Evolutionary conservation across 176 grass and related monocot genomes (phyloP), one percentile per base, ranked within the genome.

Genomic region (Avena eriantha): DNA sequence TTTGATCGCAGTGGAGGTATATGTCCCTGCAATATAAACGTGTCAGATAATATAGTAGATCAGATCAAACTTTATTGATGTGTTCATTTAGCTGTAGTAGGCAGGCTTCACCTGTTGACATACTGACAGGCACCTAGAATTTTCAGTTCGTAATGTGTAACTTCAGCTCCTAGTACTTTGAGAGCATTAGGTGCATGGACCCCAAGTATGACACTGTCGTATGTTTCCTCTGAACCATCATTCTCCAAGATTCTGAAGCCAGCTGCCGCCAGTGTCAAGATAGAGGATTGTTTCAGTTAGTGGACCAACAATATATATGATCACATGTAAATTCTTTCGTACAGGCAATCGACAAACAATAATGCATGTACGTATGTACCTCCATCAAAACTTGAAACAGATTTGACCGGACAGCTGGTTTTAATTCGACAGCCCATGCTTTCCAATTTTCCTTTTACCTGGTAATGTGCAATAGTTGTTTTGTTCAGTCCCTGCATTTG

Each of bases 1-100:
- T 71, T 71, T 71, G 68, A 71, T 71, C 36, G 36, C 35, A 45
- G 36, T 71, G 68, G 68, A 71, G 68, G 36, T 71, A 71, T 71
- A 71, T 43, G 21, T 71, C 68, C 35, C 68, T 71, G 68, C 36
- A 64, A 71, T 1, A 45, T 71, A 71, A 71, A 71, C 1, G 3
- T 71, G 68, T n/a, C 9, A 71, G 36, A 71, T 3, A 45, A 13
- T 22, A 41, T 41, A 71, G 35, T 71, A 45, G 68, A 71, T 43
- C 18, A 71, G 35, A n/a, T 71, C 36, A 71, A 71, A 71, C 19
- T 45, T 71, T n/a, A 72, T 72, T n/a, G 39, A 70, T 70, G 69
- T 72, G 69, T 72, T 72, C 10, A 22, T 45, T 70, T 72, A 72
- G 39, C 19, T 45, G 11, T 21, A 3, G 3, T 22, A 22, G 69